These are phyloP conservation scores for Trichosporon sp. DNA, from an alignment of 1,284 basidiomycete species.

Conservation along the genomic window DNA sequence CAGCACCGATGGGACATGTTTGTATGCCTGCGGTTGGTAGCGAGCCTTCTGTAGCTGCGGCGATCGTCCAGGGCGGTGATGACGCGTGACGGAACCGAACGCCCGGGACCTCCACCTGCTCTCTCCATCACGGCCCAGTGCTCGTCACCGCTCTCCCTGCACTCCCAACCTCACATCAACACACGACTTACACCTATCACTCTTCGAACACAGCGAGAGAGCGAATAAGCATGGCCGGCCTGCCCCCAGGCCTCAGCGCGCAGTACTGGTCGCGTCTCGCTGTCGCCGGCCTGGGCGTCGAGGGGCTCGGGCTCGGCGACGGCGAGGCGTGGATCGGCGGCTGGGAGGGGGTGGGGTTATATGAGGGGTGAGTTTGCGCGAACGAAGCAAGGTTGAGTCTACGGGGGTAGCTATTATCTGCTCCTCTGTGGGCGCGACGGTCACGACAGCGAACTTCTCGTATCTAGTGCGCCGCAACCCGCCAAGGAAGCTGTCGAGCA, in stretches of 20 bases:
- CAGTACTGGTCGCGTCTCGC: constrained; percentile 8
- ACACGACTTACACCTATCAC: neutral
- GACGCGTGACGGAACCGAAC: neutral
- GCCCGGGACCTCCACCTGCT: neutral
- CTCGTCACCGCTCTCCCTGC: neutral
- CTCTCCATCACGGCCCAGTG: neutral
- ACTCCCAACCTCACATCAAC: neutral
- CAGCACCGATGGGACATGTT: too few species aligned
- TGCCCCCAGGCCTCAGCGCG: constrained; percentile 7
- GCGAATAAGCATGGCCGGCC: neutral
- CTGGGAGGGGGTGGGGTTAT: constrained; percentile 78
- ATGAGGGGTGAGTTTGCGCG: constrained; percentile 71
- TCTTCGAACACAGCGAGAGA: neutral
- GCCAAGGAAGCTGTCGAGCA: too few species aligned
- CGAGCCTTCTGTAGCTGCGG: too few species aligned
- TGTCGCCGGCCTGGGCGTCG: neutral
- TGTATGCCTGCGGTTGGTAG: too few species aligned
- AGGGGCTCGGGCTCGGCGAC: constrained; percentile 49
- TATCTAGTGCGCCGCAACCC: too few species aligned
- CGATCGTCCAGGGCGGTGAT: neutral
- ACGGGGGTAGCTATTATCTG: too few species aligned
- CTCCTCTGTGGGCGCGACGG: too few species aligned
- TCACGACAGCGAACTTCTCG: too few species aligned
- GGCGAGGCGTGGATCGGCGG: constrained; percentile 70
- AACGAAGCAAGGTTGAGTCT: too few species aligned